Evolutionary conservation across 2,329 filamentous ascomycete genomes (phyloP), one percentile per base, ranked within the genome.

Genomic region (Scytalidium sp.): DNA sequence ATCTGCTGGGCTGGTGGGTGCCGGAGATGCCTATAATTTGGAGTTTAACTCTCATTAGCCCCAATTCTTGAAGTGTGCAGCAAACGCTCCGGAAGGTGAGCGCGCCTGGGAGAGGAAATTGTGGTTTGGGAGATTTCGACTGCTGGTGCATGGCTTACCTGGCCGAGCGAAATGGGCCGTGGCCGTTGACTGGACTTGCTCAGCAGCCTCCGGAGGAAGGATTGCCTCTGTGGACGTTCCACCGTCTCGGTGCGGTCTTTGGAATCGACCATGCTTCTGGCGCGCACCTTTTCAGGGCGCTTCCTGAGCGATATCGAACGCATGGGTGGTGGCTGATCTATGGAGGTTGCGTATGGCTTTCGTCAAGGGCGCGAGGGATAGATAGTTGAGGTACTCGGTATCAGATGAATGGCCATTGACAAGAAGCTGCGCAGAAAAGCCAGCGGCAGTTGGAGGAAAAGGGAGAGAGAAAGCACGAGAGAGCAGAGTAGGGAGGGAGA

Each of bases 191-290:
- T 59, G 23, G 58, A 52, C 51, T 57, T 61, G 50, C 57, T 64
- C 41, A 68, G 49, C 42, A 68, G 53, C 25, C 52, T 61, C 11
- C 61, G 61, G 48, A 68, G 58, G 55, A 64, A 65, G 32, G 64
- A 65, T 17, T 58, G 56, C 49, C 56, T 61, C 39, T n/a, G n/a
- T n/a, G n/a, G n/a, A n/a, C 56, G 55, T 51, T 63, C 60, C 45
- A 53, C 53, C 50, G 62, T 63, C 53, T 62, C 60, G 11, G 41
- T 45, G 29, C 19, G 47, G 32, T 50, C 51, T 48, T 56, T 52
- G 21, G 47, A 15, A 7, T 36, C 32, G 5, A 36, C 11, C 5
- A 36, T 15, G 32, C 4, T 29, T 2, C 17, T 15, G 10, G 17
- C 17, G 42, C 42, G 23, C 13, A 17, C 42, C 21, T 8, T 36